phyloP scores from a whole-genome alignment of 768 basidiomycete species.

The Xerocomellus intermedius region DNA sequence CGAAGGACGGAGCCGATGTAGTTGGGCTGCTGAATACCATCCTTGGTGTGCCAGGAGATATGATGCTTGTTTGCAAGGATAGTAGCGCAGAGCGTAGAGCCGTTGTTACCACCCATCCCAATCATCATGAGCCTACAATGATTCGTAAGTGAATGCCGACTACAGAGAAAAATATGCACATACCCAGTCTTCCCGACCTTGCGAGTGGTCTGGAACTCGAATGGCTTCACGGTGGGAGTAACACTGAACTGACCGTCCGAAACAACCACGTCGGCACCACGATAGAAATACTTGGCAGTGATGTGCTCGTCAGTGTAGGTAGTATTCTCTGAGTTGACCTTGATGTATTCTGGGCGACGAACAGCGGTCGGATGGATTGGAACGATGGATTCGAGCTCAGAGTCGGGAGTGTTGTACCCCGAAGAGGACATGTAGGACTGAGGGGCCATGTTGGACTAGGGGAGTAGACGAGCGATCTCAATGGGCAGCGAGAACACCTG shows the following conservation, averaged over 20 bases:
- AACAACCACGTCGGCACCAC: slow-evolving; percentile 68
- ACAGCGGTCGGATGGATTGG: slow-evolving; percentile 84
- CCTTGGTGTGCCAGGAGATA: slow-evolving; percentile 93
- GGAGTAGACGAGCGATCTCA: slow-evolving; percentile 33
- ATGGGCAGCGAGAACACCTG: slow-evolving; percentile 59
- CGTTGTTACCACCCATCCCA: slow-evolving; percentile 97
- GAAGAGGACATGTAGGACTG: slow-evolving; percentile 46
- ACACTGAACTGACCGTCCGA: slow-evolving; percentile 74
- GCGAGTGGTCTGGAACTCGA: slow-evolving; percentile 88
- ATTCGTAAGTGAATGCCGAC: background rate
- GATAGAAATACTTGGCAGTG: slow-evolving; percentile 78
- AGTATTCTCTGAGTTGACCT: slow-evolving; percentile 80
- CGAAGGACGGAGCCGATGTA: slow-evolving; percentile 97
- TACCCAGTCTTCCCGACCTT: slow-evolving; percentile 91
- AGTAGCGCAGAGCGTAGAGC: slow-evolving; percentile 89
- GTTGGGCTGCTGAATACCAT: slow-evolving; percentile 90
- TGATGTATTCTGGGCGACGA: slow-evolving; percentile 72
- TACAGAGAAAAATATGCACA: slow-evolving; percentile 31
- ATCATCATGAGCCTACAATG: slow-evolving; percentile 86
- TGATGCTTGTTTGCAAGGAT: slow-evolving; percentile 95
- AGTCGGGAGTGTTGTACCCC: slow-evolving; percentile 71
- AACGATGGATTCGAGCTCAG: slow-evolving; percentile 64
- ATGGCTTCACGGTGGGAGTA: slow-evolving; percentile 75
- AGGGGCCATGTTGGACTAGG: slow-evolving; percentile 47
- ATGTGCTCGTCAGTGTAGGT: slow-evolving; percentile 80